phyloP scores from a whole-genome alignment of 768 basidiomycete genomes.

The Russula virescens region DNA sequence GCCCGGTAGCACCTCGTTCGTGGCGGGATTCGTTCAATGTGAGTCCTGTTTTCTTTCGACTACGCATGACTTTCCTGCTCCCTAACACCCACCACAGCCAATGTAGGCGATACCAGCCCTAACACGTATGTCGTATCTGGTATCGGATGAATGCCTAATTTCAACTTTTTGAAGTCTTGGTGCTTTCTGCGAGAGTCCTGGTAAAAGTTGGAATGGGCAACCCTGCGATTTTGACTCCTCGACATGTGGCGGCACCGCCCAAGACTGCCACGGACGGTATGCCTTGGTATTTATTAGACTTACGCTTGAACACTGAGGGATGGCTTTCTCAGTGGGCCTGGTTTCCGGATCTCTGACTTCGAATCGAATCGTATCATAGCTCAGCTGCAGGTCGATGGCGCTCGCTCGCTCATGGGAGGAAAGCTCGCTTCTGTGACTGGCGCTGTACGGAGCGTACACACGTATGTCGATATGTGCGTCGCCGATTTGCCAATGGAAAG shows the following conservation, averaged over 20 bases:
- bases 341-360: conserved; percentile 69
- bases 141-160: background rate
- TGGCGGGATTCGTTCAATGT: conserved; percentile 76
- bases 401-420: conserved; percentile 54
- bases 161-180: conserved; percentile 41
- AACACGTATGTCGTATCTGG: conserved; percentile 53
- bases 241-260: conserved; percentile 63
- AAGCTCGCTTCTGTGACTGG: conserved; percentile 47
- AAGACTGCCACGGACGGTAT: conserved; percentile 68
- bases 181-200: conserved; percentile 74
- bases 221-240: conserved; percentile 66
- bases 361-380: conserved; percentile 72
- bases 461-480: conserved; percentile 61
- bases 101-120: conserved; percentile 74
- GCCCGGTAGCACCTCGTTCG: conserved; percentile 66
- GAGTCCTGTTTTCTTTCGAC: conserved; percentile 24
- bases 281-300: conserved; percentile 11
- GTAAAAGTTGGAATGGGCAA: conserved; percentile 58
- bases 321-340: conserved; percentile 52
- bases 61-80: conserved; percentile 12
- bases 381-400: conserved; percentile 61
- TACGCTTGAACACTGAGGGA: conserved; percentile 11
- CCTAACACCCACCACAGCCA: conserved; percentile 40
- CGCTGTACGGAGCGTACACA: conserved; percentile 62
- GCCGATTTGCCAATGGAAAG: background rate